Conservation (phyloP, 2,329 filamentous ascomycete genomes). For the Fusarium acutatum region DNA sequence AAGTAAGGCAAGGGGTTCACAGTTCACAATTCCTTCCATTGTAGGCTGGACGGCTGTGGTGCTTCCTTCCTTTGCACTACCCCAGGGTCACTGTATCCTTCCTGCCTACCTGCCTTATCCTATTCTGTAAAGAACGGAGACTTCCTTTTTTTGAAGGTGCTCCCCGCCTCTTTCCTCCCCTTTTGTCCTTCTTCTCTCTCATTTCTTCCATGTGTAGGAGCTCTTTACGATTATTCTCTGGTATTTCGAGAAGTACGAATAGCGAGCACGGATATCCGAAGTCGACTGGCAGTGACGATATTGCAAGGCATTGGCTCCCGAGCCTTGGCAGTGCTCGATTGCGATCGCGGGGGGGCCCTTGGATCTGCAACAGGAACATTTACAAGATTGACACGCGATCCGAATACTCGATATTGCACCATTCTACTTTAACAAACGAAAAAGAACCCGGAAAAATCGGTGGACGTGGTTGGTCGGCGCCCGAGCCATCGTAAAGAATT, state of each 20-base stretch:
- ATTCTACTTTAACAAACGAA: background rate
- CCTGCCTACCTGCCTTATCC: background rate
- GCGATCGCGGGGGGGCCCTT: constrained; percentile 33
- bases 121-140: constrained; percentile 19
- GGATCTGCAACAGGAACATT: background rate
- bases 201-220: background rate
- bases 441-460: background rate
- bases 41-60: background rate
- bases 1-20: constrained; percentile 9
- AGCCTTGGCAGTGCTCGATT: constrained; percentile 37
- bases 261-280: constrained; percentile 22
- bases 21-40: background rate
- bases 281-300: constrained; percentile 4
- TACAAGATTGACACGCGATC: background rate
- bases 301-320: constrained; percentile 32
- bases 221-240: background rate
- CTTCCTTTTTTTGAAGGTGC: constrained; percentile 28
- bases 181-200: background rate
- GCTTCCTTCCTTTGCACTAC: constrained; percentile 8
- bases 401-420: background rate
- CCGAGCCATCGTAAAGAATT: background rate
- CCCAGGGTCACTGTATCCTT: constrained; percentile 19
- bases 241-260: background rate
- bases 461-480: background rate
- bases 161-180: constrained; percentile 23